phyloP scores from a whole-genome alignment of 2,329 filamentous ascomycete species.

The Cladobotryum protrusum region DNA sequence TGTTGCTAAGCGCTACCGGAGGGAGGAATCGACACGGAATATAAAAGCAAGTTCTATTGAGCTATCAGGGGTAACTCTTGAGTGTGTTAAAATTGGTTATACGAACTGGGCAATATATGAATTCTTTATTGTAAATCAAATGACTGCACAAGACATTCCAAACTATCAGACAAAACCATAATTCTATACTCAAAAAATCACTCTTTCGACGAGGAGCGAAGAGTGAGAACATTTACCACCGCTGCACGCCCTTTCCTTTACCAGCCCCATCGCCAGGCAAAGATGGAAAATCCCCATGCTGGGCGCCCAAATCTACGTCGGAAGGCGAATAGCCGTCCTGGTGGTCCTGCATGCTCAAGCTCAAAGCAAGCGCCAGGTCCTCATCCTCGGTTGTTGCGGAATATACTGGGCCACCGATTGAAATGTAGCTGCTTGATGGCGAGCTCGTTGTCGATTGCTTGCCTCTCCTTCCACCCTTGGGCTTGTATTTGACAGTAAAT shows the following conservation, averaged over 20 bases:
- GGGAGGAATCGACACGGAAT: too few species aligned
- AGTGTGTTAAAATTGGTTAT: too few species aligned
- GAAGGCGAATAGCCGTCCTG: conserved; percentile 22
- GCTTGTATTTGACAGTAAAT: conserved; percentile 45
- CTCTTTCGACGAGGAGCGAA: too few species aligned
- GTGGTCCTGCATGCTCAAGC: conserved; percentile 53
- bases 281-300: conserved; percentile 34
- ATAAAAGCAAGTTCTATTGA: too few species aligned
- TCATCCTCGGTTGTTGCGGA: conserved; percentile 35
- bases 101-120: too few species aligned
- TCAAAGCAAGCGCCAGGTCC: conserved; percentile 54
- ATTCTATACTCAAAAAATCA: background rate
- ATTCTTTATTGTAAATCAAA: too few species aligned
- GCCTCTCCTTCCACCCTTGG: conserved; percentile 33
- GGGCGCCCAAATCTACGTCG: conserved; percentile 11
- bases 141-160: too few species aligned
- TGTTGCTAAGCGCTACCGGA: too few species aligned
- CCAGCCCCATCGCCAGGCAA: conserved; percentile 36
- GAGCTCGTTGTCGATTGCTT: conserved; percentile 30
- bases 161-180: background rate
- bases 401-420: conserved; percentile 25
- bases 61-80: too few species aligned
- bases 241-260: conserved; percentile 36
- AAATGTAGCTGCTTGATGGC: conserved; percentile 31
- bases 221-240: conserved; percentile 17